A percentile compares a stretch with the other conserved stretches of the same genome.
Evolutionary conservation across 179 eudicot genomes (phyloP).

Genomic region (Silene vulgaris): DNA sequence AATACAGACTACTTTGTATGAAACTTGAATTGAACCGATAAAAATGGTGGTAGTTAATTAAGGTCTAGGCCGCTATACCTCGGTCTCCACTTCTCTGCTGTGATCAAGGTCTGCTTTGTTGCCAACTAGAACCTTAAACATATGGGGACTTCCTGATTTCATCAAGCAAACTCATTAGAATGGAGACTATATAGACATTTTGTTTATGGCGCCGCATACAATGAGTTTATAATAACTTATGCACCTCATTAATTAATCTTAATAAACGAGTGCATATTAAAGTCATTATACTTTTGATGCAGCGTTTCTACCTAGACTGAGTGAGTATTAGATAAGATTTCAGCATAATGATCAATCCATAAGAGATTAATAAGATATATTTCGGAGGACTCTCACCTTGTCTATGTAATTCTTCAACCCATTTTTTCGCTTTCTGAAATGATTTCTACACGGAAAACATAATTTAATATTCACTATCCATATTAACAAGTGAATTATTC

Average conservation of each 20-base stretch:
- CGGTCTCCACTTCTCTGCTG: slow-evolving; percentile 47
- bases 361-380: too few relatives aligned
- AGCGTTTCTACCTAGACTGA: too few relatives aligned
- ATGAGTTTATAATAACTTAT: too few relatives aligned
- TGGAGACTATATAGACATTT: not conserved
- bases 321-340: too few relatives aligned
- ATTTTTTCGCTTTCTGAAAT: slow-evolving; percentile 56
- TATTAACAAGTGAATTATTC: too few relatives aligned
- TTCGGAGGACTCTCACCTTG: slow-evolving; percentile 38
- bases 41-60: not conserved
- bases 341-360: too few relatives aligned
- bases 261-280: too few relatives aligned
- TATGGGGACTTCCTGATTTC: slow-evolving; percentile 48
- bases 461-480: too few relatives aligned
- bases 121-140: slow-evolving; percentile 55
- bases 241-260: too few relatives aligned
- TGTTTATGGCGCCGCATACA: too few relatives aligned
- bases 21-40: not conserved
- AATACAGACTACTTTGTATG: not conserved
- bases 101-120: slow-evolving; percentile 65
- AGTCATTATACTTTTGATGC: too few relatives aligned
- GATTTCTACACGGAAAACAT: slow-evolving; percentile 40
- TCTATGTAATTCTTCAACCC: slow-evolving; percentile 64
- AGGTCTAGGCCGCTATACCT: slow-evolving; percentile 35
- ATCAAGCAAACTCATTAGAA: not conserved